A percentile compares a stretch with the other conserved stretches of the same genome.
phyloP scores from a whole-genome alignment of 148 eudicot species.

The Dianthus caryophyllus region DNA sequence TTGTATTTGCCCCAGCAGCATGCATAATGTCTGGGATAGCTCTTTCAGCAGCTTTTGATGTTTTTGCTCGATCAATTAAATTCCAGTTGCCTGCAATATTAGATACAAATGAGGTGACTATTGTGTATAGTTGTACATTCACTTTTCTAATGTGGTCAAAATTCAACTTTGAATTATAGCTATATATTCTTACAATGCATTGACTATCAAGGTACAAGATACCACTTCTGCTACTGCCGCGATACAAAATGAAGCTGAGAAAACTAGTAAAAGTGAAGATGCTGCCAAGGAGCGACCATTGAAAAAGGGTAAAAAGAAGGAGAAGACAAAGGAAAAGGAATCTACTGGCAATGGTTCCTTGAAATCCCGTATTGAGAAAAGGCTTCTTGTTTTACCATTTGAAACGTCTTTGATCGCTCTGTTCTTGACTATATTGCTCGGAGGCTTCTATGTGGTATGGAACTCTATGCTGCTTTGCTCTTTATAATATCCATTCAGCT shows the following conservation, averaged over 20 bases:
- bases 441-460: conserved; percentile 94
- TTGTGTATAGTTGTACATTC: conserved; percentile 11
- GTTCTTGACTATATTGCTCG: conserved; percentile 68
- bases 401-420: conserved; percentile 78
- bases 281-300: conserved; percentile 48
- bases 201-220: conserved; percentile 64
- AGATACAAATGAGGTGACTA: conserved; percentile 44
- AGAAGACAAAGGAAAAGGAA: conserved; percentile 55
- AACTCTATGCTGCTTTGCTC: conserved; percentile 5
- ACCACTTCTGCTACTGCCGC: conserved; percentile 34
- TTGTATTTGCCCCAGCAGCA: conserved; percentile 98
- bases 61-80: conserved; percentile 80
- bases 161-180: conserved; percentile 11
- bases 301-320: conserved; percentile 70
- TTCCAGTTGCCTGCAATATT: conserved; percentile 47
- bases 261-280: conserved; percentile 59
- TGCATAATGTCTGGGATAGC: conserved; percentile 98
- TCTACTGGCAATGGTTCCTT: conserved; percentile 41
- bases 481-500: neutral
- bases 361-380: conserved; percentile 50
- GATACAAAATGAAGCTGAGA: conserved; percentile 39
- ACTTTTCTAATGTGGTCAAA: neutral
- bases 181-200: conserved; percentile 18
- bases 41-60: conserved; percentile 84
- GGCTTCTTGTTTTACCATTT: conserved; percentile 76